Conservation (phyloP, 2,329 filamentous ascomycete genomes). For the Ascochyta rabiei region DNA sequence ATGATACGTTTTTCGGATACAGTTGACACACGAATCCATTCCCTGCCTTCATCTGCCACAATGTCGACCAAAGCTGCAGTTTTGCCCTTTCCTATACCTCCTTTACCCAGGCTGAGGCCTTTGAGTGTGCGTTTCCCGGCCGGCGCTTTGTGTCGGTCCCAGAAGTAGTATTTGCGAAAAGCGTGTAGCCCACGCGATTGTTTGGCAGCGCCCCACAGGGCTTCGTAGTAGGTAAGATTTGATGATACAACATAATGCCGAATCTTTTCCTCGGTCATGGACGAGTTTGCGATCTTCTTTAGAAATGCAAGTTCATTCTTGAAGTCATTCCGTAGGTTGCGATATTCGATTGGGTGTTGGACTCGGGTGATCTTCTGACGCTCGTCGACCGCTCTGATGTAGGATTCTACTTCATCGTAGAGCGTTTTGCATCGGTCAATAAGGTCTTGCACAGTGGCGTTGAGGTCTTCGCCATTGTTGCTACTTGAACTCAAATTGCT, state of each 20-base stretch:
- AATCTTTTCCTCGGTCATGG: slow-evolving; percentile 37
- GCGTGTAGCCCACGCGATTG: slow-evolving; percentile 61
- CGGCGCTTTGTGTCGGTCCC: slow-evolving; percentile 29
- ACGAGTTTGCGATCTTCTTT: slow-evolving; percentile 32
- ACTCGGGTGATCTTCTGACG: slow-evolving; percentile 41
- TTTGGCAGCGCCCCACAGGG: slow-evolving; percentile 68
- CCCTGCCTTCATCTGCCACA: slow-evolving; percentile 65
- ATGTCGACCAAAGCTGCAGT: slow-evolving; percentile 67
- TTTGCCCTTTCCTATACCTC: slow-evolving; percentile 51
- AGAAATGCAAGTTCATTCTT: slow-evolving; percentile 45
- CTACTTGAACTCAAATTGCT: slow-evolving; percentile 1
- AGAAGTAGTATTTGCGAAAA: slow-evolving; percentile 53
- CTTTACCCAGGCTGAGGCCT: slow-evolving; percentile 33
- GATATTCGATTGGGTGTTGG: slow-evolving; percentile 47
- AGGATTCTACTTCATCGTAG: slow-evolving; percentile 51
- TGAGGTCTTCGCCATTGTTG: slow-evolving; percentile 21
- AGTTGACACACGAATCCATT: slow-evolving; percentile 73
- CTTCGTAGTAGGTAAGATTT: slow-evolving; percentile 69
- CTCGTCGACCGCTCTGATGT: slow-evolving; percentile 43
- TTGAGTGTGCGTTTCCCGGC: slow-evolving; percentile 31
- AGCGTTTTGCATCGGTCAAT: slow-evolving; percentile 48
- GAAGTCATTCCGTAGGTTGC: slow-evolving; percentile 42
- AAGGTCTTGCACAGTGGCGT: slow-evolving; percentile 39
- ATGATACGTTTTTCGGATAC: slow-evolving; percentile 67
- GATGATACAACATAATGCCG: slow-evolving; percentile 67